A percentile compares a stretch with the other conserved stretches of the same genome.
Conservation (phyloP, 164 flowering plant species). For the Umbellularia californica region DNA sequence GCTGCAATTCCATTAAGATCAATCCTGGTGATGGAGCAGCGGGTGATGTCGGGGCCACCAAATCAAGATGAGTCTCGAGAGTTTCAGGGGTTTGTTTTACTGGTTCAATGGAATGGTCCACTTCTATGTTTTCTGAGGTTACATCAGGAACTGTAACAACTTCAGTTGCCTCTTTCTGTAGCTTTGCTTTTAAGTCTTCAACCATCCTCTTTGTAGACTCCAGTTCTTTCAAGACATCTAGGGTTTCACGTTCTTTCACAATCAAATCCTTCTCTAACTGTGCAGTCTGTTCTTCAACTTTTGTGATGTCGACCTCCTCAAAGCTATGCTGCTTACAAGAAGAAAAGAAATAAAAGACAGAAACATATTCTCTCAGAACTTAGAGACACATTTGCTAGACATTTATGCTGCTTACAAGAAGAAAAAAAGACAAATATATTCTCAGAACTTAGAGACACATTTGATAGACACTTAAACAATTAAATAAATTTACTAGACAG, state of each 20-base stretch:
- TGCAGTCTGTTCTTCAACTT: conserved; percentile 60
- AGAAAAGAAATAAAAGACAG: background rate
- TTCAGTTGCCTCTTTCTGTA: conserved; percentile 58
- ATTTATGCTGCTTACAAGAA: conserved; percentile 18
- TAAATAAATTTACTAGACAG: background rate
- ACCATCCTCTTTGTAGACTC: conserved; percentile 60
- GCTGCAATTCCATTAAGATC: conserved; percentile 68
- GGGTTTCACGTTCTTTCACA: conserved; percentile 74
- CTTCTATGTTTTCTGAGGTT: conserved; percentile 12
- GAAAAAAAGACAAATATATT: background rate
- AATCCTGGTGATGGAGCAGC: conserved; percentile 59
- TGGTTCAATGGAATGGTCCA: conserved; percentile 14
- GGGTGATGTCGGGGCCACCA: conserved; percentile 15
- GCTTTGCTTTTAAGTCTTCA: conserved; percentile 60
- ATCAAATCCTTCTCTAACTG: conserved; percentile 64
- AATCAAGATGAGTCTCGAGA: conserved; percentile 9
- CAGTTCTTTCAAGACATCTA: conserved; percentile 73
- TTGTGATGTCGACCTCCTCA: conserved; percentile 35
- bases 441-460: conserved; percentile 5
- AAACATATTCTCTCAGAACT: conserved; percentile 4
- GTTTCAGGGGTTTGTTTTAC: conserved; percentile 28
- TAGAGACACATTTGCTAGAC: background rate
- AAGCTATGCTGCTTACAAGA: conserved; percentile 18
- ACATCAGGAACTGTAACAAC: conserved; percentile 15
- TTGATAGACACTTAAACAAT: background rate